Base-by-base conservation (phyloP, 2,329 filamentous ascomycete species). In the Claviceps spartinae region DNA sequence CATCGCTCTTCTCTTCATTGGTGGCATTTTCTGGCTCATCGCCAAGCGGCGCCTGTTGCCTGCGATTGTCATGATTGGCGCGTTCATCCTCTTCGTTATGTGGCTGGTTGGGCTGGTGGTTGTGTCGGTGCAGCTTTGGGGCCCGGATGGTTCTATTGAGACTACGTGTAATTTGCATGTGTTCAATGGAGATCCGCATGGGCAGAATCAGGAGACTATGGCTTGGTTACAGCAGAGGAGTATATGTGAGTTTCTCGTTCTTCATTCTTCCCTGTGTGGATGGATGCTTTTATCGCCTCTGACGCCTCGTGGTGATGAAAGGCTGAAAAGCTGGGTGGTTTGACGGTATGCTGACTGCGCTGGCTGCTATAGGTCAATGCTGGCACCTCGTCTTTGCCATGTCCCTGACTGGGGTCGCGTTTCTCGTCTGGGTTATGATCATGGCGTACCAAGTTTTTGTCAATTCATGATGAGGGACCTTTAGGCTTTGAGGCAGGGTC, bases 361-460 rank as follows among this genome's bases (percentile, higher is more conserved):
- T 5, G 18, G 8, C 43, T 46, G 20, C 43, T 11, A 37, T 49
- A 79, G 76, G 77, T 63, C 77, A 81, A 65, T 73, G 73, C 44
- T 85, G 82, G 82, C 76, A 81, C 58, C 73, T 82, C 1, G 77
- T 78, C 1, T 85, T 83, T 64, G 74, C 79, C 1, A 81, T 85
- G 62, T 73, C 73, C 18, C 64, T 85, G 24, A 74, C 81, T 2
- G 81, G 81, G 0, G 69, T 66, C 18, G 66, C 82, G 1, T 83
- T 83, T 56, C 63, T 83, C 54, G 61, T 84, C n/a, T 84, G 81
- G 81, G 78, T 83, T 60, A 82, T 83, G 72, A 69, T 83, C 55
- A 83, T 84, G 75, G 76, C 79, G 11, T 79, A 81, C 58, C 79
- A 82, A 56, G 81, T 84, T 9, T 84, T 80, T 68, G 74, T 65